These are phyloP conservation scores for Lecanicillium sp. DNA, from an alignment of 2,329 filamentous ascomycete genomes.

Conservation along the genomic window DNA sequence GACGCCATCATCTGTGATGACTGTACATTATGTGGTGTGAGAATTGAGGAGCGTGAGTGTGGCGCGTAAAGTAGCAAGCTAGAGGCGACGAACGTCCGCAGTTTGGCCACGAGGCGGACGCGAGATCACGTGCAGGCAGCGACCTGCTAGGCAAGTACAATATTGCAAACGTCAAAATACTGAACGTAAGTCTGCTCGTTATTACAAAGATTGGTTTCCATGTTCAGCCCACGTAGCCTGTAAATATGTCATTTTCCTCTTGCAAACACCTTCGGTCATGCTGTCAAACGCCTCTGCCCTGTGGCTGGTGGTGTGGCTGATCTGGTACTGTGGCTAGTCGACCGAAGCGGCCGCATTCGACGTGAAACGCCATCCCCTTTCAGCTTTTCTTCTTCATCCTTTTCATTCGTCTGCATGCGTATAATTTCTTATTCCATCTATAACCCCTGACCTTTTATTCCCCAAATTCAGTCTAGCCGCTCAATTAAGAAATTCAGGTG, in stretches of 20 bases:
- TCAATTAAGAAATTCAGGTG: conserved; percentile 2
- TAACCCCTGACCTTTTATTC: no score
- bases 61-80: conserved; percentile 5
- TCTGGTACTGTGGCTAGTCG: no score
- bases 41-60: not conserved
- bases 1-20: conserved; percentile 18
- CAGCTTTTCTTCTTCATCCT: not conserved
- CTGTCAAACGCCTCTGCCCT: not conserved
- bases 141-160: no score
- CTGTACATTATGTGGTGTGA: not conserved
- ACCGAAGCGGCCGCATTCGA: not conserved
- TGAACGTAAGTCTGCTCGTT: no score
- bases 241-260: no score
- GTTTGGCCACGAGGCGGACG: not conserved
- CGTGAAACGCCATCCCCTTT: not conserved
- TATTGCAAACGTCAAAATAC: no score
- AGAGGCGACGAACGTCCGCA: not conserved
- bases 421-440: no score
- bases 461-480: not conserved
- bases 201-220: no score
- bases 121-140: conserved; percentile 13
- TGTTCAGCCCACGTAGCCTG: no score
- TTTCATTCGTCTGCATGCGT: no score
- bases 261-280: no score
- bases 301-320: not conserved